These are phyloP conservation scores for Colletotrichum paranaense DNA, from an alignment of 2,329 filamentous ascomycete species.

Conservation along the genomic window DNA sequence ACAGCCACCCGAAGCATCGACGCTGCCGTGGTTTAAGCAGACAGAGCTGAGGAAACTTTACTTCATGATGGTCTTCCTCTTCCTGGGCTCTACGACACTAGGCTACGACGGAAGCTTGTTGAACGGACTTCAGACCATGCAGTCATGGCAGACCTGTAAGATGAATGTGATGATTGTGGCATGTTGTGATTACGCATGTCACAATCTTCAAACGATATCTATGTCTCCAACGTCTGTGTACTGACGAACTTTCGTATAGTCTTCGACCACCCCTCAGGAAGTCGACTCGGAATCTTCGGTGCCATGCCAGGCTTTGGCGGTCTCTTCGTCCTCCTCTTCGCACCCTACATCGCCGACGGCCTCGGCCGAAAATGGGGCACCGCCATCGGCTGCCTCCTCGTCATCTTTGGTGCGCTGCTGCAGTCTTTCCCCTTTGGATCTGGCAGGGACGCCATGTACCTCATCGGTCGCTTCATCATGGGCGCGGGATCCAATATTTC, in stretches of 20 bases:
- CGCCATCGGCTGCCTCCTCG: slow-evolving; percentile 58
- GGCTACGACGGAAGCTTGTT: slow-evolving; percentile 58
- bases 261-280: slow-evolving; percentile 50
- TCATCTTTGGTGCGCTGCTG: slow-evolving; percentile 59
- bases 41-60: slow-evolving; percentile 46
- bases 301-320: slow-evolving; percentile 61
- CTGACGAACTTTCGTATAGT: slow-evolving; percentile 2
- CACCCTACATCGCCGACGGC: slow-evolving; percentile 56
- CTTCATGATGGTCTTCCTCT: slow-evolving; percentile 45
- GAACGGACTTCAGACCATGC: slow-evolving; percentile 58
- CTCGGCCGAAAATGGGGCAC: slow-evolving; percentile 58
- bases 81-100: slow-evolving; percentile 46
- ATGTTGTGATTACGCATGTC: not conserved
- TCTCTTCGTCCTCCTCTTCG: slow-evolving; percentile 58
- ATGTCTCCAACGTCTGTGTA: not conserved
- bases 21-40: slow-evolving; percentile 44
- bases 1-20: slow-evolving; percentile 15
- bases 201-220: not conserved
- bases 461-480: slow-evolving; percentile 64
- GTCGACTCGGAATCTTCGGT: slow-evolving; percentile 53
- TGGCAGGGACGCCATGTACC: slow-evolving; percentile 48
- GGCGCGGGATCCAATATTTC: slow-evolving; percentile 62
- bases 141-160: slow-evolving; percentile 54
- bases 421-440: slow-evolving; percentile 52
- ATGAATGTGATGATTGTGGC: not conserved